A percentile compares a stretch with the other conserved stretches of the same genome.
Conservation (phyloP, 192 early-diverging fungal genomes). For the Coemansia erecta region DNA sequence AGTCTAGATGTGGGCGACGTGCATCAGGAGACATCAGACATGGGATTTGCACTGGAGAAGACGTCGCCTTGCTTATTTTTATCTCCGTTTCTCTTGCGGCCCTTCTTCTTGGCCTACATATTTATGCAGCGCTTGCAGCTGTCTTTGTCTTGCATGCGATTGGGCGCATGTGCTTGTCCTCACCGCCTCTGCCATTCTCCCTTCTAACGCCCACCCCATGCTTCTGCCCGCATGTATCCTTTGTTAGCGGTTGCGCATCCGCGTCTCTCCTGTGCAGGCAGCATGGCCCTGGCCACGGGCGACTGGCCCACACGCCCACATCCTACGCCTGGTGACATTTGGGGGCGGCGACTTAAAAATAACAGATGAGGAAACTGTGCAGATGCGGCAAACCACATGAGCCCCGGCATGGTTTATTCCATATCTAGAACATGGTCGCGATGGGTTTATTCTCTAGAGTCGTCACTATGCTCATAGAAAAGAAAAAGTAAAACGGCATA, state of each 20-base stretch:
- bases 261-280: too few species aligned
- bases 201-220: not conserved
- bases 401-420: not conserved
- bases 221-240: conserved; percentile 5
- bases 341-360: not conserved
- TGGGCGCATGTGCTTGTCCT: conserved; percentile 3
- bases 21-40: too few species aligned
- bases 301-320: too few species aligned
- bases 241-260: not conserved
- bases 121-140: conserved; percentile 1
- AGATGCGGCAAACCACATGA: conserved; percentile 9
- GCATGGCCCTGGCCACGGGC: too few species aligned
- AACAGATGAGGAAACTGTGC: not conserved
- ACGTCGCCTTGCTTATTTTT: conserved; percentile 1
- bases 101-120: conserved; percentile 6
- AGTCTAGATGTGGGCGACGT: too few species aligned
- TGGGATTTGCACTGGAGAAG: too few species aligned
- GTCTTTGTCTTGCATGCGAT: conserved; percentile 2
- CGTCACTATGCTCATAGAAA: too few species aligned
- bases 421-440: too few species aligned
- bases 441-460: too few species aligned
- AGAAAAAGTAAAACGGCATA: too few species aligned
- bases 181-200: not conserved
- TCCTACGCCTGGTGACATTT: too few species aligned
- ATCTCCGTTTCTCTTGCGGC: conserved; percentile 8